phyloP scores from a whole-genome alignment of 2,329 filamentous ascomycete genomes.

The Calycina herbarum region DNA sequence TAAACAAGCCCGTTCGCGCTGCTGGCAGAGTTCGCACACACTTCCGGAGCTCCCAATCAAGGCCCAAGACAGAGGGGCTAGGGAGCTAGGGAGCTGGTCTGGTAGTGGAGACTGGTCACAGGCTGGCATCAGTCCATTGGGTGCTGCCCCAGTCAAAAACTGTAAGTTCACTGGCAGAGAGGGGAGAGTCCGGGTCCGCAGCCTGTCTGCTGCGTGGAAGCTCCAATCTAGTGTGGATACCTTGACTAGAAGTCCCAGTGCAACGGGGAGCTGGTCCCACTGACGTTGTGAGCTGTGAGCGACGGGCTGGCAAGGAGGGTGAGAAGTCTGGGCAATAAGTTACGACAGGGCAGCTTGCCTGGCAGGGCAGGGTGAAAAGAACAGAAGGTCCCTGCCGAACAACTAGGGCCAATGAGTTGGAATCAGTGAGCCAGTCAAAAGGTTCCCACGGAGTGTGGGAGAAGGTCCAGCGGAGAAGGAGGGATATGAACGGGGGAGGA shows the following conservation, averaged over 20 bases:
- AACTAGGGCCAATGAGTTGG: background rate
- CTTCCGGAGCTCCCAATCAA: constrained; percentile 9
- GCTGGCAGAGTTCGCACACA: constrained; percentile 5
- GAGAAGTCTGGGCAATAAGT: constrained; percentile 4
- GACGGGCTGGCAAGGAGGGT: constrained; percentile 1
- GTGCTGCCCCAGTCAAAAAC: background rate
- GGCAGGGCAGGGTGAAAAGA: background rate
- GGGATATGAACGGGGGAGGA: background rate
- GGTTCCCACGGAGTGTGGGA: constrained; percentile 3
- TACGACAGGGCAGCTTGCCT: background rate
- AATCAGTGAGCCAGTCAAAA: constrained; percentile 4
- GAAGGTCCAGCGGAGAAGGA: constrained; percentile 1
- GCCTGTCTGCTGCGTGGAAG: constrained; percentile 5
- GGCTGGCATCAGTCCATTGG: constrained; percentile 2
- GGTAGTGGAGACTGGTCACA: background rate
- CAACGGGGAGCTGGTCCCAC: background rate
- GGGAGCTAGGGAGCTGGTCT: constrained; percentile 1
- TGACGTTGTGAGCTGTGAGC: constrained; percentile 6
- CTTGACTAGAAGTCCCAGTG: constrained; percentile 3
- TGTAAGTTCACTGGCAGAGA: background rate
- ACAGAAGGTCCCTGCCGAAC: constrained; percentile 1
- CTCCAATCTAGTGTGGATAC: constrained; percentile 1
- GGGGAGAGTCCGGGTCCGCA: background rate
- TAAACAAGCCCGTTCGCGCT: constrained; percentile 6
- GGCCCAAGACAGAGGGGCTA: background rate